phyloP scores from a whole-genome alignment of 768 basidiomycete genomes.

The Daedaleopsis sinensis region DNA sequence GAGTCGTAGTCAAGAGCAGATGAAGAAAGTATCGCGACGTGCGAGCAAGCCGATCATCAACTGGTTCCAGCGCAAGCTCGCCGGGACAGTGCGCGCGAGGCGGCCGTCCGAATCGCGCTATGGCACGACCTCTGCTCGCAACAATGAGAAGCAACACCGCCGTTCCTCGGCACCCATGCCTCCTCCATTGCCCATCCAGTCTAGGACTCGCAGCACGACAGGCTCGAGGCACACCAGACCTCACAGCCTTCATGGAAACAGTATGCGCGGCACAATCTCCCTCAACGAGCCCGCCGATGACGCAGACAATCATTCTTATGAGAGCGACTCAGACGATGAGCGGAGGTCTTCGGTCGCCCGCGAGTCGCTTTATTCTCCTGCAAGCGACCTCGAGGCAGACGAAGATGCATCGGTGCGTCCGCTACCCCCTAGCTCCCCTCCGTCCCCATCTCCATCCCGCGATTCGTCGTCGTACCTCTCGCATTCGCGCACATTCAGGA shows the following conservation, averaged over 20 bases:
- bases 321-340: conserved; percentile 49
- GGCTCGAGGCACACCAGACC: conserved; percentile 22
- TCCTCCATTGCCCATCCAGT: conserved; percentile 24
- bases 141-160: conserved; percentile 29
- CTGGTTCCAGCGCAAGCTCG: conserved; percentile 88
- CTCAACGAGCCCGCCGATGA: conserved; percentile 61
- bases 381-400: conserved; percentile 80
- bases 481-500: conserved; percentile 78
- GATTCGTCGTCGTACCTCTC: conserved; percentile 86
- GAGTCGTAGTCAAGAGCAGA: conserved; percentile 30
- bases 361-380: conserved; percentile 80
- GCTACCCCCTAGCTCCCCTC: conserved; percentile 84
- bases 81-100: conserved; percentile 64
- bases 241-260: conserved; percentile 1
- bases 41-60: conserved; percentile 87
- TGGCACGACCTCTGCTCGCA: conserved; percentile 18
- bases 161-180: conserved; percentile 27
- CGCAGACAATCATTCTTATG: conserved; percentile 37
- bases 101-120: conserved; percentile 42
- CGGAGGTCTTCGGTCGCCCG: conserved; percentile 63
- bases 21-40: conserved; percentile 67
- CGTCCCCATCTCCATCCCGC: conserved; percentile 83
- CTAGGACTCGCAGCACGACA: conserved; percentile 24
- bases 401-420: conserved; percentile 94
- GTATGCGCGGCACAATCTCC: conserved; percentile 48